Conservation (phyloP, 116 monocot genomes). For the Papilionanthe hybrid region DNA sequence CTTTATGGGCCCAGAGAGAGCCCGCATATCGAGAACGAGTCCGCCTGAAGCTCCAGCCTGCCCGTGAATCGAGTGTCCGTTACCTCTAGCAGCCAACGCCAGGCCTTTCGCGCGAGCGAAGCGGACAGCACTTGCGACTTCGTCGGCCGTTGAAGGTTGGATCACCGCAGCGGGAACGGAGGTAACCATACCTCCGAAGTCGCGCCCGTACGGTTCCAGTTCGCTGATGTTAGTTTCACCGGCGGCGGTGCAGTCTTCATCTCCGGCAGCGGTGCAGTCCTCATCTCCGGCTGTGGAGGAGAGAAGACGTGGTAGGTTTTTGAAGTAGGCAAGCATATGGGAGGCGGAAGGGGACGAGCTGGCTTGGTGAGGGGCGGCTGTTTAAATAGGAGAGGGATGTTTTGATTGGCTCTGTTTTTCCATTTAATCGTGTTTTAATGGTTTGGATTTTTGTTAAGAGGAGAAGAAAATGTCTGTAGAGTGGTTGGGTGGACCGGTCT, state of each 20-base stretch:
- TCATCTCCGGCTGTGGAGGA: neutral
- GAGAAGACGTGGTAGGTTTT: slow-evolving; percentile 14
- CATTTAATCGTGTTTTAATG: too few species aligned
- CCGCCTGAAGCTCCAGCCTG: slow-evolving; percentile 65
- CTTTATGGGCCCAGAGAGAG: slow-evolving; percentile 21
- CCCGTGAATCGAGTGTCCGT: slow-evolving; percentile 83
- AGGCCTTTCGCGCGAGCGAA: slow-evolving; percentile 17
- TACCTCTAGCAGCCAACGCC: slow-evolving; percentile 68
- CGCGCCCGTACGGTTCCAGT: slow-evolving; percentile 14
- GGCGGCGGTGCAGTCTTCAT: neutral
- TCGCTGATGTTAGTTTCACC: neutral
- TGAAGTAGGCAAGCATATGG: slow-evolving; percentile 24
- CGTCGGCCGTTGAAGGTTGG: slow-evolving; percentile 24
- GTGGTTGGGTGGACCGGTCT: too few species aligned
- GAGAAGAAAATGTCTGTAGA: too few species aligned
- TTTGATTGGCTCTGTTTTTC: neutral
- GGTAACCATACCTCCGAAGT: slow-evolving; percentile 41
- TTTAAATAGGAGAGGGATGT: neutral
- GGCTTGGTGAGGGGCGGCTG: neutral
- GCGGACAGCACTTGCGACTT: slow-evolving; percentile 20
- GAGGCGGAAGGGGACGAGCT: neutral
- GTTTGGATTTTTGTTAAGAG: too few species aligned
- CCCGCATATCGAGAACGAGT: slow-evolving; percentile 76
- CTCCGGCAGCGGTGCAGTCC: neutral
- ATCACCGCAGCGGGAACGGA: slow-evolving; percentile 30